Conservation (phyloP, 2,329 filamentous ascomycete genomes). For the Trichoderma sp. region DNA sequence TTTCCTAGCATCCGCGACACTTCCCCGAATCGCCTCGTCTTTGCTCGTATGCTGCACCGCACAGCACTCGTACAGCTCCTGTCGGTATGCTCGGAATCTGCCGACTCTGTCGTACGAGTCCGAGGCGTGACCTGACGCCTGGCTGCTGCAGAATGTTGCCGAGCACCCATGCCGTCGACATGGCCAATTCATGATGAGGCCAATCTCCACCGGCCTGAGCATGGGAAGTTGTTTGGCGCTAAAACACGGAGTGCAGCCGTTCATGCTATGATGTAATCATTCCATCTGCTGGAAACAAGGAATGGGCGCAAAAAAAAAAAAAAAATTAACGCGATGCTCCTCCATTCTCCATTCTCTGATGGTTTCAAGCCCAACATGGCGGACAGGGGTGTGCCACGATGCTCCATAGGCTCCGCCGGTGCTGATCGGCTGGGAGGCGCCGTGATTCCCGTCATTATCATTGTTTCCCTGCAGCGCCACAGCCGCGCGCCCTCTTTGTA, state of each 20-base stretch:
- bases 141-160: neutral
- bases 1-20: neutral
- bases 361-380: neutral
- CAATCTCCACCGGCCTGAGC: neutral
- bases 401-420: slow-evolving; percentile 6
- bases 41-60: no score
- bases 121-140: neutral
- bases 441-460: neutral
- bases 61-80: neutral
- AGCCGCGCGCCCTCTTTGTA: slow-evolving; percentile 3
- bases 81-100: neutral
- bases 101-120: neutral
- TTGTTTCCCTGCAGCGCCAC: neutral
- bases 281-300: neutral
- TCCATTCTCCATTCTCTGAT: neutral
- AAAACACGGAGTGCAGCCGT: neutral
- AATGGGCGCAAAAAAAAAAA: neutral
- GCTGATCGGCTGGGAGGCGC: neutral
- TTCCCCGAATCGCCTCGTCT: neutral
- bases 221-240: neutral
- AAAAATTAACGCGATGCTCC: neutral
- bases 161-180: neutral
- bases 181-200: neutral
- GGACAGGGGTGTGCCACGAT: neutral
- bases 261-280: slow-evolving; percentile 12